Base-by-base conservation (phyloP, 257 asterid species). In the Forsythia suspensa region DNA sequence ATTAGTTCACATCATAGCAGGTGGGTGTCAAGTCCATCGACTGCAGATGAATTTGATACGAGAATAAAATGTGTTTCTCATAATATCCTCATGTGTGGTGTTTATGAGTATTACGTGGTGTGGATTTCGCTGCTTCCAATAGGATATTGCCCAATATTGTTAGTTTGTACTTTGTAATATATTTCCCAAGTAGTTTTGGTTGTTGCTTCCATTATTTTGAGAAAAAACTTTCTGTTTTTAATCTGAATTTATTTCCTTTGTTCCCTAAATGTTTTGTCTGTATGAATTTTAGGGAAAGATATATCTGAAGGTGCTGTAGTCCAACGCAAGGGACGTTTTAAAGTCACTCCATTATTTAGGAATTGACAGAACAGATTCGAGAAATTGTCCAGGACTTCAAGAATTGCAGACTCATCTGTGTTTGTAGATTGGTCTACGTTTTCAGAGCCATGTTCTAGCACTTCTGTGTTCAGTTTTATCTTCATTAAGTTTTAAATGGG, bases 291-390 rank as follows among this genome's bases (percentile, higher is more conserved):
- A n/a, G n/a, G n/a, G n/a, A n/a, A n/a, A n/a, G n/a, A n/a, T n/a
- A n/a, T n/a, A n/a, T n/a, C n/a, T n/a, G 99, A 96, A 83, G 90
- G 92, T 51, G 94, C 97, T 77, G 79, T 91, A 70, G 87, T 96
- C 79, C 96, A 92, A 91, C 94, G 93, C 82, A 88, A 89, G 92
- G 99, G 99, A 40, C 99, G 98, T 70, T 96, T 94, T 83, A 90
- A 96, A 91, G 98, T 96, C 85, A 96, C 96, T 71, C 85, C 97
- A 51, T n/a, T n/a, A n/a, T n/a, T n/a, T n/a, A n/a, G n/a, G n/a
- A n/a, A n/a, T n/a, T n/a, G n/a, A n/a, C n/a, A n/a, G n/a, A n/a
- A n/a, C n/a, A n/a, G n/a, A n/a, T 46, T 46, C 18, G 55, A 12
- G 55, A 46, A 46, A 46, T 46, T 46, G 55, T 18, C 55, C 55